Conservation (phyloP, 192 early-diverging fungal species). For the Mortierella antarctica region DNA sequence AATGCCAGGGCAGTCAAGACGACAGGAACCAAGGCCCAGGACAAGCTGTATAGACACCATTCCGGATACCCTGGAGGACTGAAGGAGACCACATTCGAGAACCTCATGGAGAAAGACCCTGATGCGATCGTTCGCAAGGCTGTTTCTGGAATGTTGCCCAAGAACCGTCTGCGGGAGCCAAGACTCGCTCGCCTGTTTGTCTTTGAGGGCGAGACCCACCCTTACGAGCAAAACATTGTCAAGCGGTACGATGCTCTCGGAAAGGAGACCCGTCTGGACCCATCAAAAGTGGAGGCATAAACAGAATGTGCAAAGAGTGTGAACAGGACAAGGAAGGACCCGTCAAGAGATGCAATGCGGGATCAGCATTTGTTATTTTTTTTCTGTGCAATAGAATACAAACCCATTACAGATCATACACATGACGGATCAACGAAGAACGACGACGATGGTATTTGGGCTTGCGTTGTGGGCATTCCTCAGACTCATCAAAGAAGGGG, state of each 20-base stretch:
- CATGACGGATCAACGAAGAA: too few relatives aligned
- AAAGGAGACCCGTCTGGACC: slow-evolving; percentile 49
- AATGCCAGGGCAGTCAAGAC: slow-evolving; percentile 86
- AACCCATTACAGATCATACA: too few relatives aligned
- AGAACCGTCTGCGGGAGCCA: slow-evolving; percentile 86
- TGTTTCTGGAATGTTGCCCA: slow-evolving; percentile 94
- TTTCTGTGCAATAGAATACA: background rate
- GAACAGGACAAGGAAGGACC: background rate
- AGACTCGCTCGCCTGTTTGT: slow-evolving; percentile 82
- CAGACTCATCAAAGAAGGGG: too few relatives aligned
- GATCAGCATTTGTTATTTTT: background rate
- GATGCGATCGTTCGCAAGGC: slow-evolving; percentile 89
- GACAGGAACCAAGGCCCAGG: slow-evolving; percentile 84
- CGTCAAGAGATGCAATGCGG: background rate
- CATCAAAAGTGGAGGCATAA: slow-evolving; percentile 48
- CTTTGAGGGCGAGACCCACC: slow-evolving; percentile 88
- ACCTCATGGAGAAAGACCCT: slow-evolving; percentile 80
- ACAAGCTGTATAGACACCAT: slow-evolving; percentile 91
- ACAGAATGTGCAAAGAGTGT: background rate
- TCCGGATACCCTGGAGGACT: slow-evolving; percentile 88
- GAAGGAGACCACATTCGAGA: slow-evolving; percentile 80
- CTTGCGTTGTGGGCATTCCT: too few relatives aligned
- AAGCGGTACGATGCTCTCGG: slow-evolving; percentile 74
- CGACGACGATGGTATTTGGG: too few relatives aligned
- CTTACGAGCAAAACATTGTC: slow-evolving; percentile 87